Evolutionary conservation across 1,284 basidiomycete species (phyloP).

Genomic region (Ceratobasidium sp.): DNA sequence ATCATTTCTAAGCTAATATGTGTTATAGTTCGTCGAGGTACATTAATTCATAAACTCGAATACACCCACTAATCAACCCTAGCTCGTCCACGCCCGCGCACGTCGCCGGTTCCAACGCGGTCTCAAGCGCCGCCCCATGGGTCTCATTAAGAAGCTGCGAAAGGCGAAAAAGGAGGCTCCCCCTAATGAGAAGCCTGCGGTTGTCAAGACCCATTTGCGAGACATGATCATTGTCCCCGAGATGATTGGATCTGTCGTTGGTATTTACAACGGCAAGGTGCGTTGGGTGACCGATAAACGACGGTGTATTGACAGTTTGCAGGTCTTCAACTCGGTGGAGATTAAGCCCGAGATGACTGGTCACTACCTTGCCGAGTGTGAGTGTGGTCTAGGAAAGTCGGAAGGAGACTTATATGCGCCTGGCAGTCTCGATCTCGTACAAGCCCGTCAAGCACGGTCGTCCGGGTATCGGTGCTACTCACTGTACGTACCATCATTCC

Average conservation of each 20-base stretch:
- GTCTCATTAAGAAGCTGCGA: slow-evolving; percentile 99
- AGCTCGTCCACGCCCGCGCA: slow-evolving; percentile 98
- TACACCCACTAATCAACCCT: slow-evolving; percentile 39
- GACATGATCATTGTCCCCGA: slow-evolving; percentile 99
- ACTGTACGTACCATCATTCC: slow-evolving; percentile 59
- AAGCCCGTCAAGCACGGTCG: slow-evolving; percentile 99
- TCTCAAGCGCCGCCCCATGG: slow-evolving; percentile 98
- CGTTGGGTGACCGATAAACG: slow-evolving; percentile 37
- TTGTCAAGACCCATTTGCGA: slow-evolving; percentile 99
- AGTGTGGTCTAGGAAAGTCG: slow-evolving; percentile 44
- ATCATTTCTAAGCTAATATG: slow-evolving; percentile 18
- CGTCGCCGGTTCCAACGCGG: slow-evolving; percentile 99
- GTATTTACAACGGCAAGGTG: slow-evolving; percentile 98
- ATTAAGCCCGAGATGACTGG: slow-evolving; percentile 99
- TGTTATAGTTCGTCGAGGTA: slow-evolving; percentile 75
- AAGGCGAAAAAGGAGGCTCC: slow-evolving; percentile 99
- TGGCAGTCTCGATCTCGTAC: slow-evolving; percentile 38
- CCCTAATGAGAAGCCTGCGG: slow-evolving; percentile 97
- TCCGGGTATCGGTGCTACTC: slow-evolving; percentile 96
- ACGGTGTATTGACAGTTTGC: background rate
- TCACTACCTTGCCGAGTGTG: slow-evolving; percentile 95
- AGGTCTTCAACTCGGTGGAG: slow-evolving; percentile 96
- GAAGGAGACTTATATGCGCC: background rate
- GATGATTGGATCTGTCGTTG: slow-evolving; percentile 98
- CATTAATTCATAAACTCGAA: slow-evolving; percentile 43